Base-by-base conservation (phyloP, 257 asterid genomes). In the Nicotiana benthamiana region DNA sequence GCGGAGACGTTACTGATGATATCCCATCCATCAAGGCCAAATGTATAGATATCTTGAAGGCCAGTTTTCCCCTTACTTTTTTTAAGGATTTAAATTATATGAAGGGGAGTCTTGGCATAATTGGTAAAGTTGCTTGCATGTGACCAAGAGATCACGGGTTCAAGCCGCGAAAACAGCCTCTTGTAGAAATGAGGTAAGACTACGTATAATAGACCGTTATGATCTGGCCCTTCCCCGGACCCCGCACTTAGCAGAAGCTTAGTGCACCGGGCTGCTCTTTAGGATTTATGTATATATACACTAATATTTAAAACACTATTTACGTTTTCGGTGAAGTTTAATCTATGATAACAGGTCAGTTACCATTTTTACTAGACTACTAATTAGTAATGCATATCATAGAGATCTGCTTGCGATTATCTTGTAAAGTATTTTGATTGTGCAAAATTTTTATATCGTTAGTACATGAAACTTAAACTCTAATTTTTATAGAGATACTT, bases 1-100 rank as follows among this genome's bases (percentile, higher is more conserved):
- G 79, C 65, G 2, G 34, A 82, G 2, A 56, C 32, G 77, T 3
- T 90, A n/a, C 87, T 89, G 3, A 83, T 86, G 94, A 85, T 89
- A 7, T 82, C 86, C 4, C 82, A 86, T 88, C 79, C 53, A n/a
- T 10, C 86, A 57, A 75, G 88, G 75, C 88, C 94, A 1, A 4
- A 74, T 6, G 84, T 70, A 43, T 70, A 70, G 57, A 22, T 43
- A 20, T 22, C 3, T 40, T 22, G 17, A 70, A 24, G 57, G 34
- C 77, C 48, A 12, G 17, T 70, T 43, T 40, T 40, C 13, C 57
- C 22, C 20, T 22, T 70, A 20, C 13, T 70, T 6, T 36, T 7
- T 36, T 7, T 36, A 36, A 40, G 7, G 22, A 43, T 22, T 70
- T 22, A 22, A 43, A 59, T 43, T 43, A 22, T 12, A n/a, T 2